These are phyloP conservation scores for Ramaria sp. DNA, from an alignment of 768 basidiomycete genomes.

Conservation along the genomic window DNA sequence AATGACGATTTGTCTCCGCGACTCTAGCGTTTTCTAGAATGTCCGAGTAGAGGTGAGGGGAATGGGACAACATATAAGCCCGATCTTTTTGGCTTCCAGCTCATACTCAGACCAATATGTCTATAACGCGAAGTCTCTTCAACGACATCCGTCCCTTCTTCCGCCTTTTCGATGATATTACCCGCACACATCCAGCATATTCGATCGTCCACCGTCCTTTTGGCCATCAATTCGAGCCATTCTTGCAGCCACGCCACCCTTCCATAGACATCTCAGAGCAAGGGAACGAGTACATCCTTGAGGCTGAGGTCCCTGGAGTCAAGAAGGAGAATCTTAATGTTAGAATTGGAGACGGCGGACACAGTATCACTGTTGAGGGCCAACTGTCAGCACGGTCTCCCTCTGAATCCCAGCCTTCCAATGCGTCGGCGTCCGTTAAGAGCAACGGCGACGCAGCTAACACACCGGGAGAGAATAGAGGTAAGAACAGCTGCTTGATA, in stretches of 20 bases:
- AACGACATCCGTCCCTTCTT: conserved; percentile 68
- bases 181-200: conserved; percentile 18
- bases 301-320: conserved; percentile 72
- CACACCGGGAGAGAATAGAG: not conserved
- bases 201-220: conserved; percentile 19
- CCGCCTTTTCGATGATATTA: conserved; percentile 56
- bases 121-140: conserved; percentile 50
- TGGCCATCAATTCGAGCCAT: conserved; percentile 40
- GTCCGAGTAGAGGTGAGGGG: too few relatives aligned
- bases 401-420: not conserved
- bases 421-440: not conserved
- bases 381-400: conserved; percentile 22
- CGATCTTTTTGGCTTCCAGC: too few relatives aligned
- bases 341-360: conserved; percentile 56
- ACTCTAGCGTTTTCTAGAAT: too few relatives aligned
- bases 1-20: too few relatives aligned
- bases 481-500: not conserved
- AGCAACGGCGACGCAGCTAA: not conserved
- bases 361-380: conserved; percentile 65
- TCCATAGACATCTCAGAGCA: conserved; percentile 61
- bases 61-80: too few relatives aligned
- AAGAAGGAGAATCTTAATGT: conserved; percentile 68
- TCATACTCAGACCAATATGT: conserved; percentile 30
- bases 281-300: conserved; percentile 51
- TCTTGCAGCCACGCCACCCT: conserved; percentile 27